These are phyloP conservation scores for Phylloporus rhodoxanthus DNA, from an alignment of 768 basidiomycete genomes.

Conservation along the genomic window DNA sequence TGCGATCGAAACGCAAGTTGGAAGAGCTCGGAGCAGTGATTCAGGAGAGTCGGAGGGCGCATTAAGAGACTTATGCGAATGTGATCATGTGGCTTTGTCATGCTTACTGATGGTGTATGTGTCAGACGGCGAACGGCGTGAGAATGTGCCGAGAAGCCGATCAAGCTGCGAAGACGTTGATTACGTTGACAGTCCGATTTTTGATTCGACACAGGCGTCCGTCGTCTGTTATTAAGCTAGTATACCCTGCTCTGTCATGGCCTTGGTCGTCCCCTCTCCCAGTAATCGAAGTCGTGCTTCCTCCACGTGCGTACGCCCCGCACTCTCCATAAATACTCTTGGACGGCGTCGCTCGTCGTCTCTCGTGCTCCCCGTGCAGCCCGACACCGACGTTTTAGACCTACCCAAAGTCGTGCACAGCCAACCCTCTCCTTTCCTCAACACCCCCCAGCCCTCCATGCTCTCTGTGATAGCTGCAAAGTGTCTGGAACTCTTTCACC, in stretches of 20 bases:
- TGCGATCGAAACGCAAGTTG: conserved; percentile 97
- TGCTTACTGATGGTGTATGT: not conserved
- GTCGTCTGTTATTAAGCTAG: not conserved
- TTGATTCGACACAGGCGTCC: conserved; percentile 14
- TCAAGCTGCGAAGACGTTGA: not conserved
- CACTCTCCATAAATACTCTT: conserved; percentile 46
- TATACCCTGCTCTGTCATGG: conserved; percentile 16
- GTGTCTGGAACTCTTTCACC: conserved; percentile 49
- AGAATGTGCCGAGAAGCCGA: conserved; percentile 21
- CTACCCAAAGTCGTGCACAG: not conserved
- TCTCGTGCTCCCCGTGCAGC: conserved; percentile 33
- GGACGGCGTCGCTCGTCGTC: conserved; percentile 52
- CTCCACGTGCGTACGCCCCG: conserved; percentile 52
- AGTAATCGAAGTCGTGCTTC: conserved; percentile 48
- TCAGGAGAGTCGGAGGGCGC: conserved; percentile 83
- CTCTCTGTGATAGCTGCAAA: conserved; percentile 45
- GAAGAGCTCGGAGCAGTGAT: conserved; percentile 92
- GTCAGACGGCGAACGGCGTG: not conserved
- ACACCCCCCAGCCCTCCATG: conserved; percentile 38
- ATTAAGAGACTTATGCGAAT: conserved; percentile 27
- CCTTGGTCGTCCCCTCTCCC: conserved; percentile 36
- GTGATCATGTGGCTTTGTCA: conserved; percentile 14
- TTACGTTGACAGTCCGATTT: conserved; percentile 23
- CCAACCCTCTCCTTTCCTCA: conserved; percentile 11
- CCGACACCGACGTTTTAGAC: conserved; percentile 1